These are phyloP conservation scores for Sonneratia alba DNA, from an alignment of 345 rosid genomes.

Conservation along the genomic window DNA sequence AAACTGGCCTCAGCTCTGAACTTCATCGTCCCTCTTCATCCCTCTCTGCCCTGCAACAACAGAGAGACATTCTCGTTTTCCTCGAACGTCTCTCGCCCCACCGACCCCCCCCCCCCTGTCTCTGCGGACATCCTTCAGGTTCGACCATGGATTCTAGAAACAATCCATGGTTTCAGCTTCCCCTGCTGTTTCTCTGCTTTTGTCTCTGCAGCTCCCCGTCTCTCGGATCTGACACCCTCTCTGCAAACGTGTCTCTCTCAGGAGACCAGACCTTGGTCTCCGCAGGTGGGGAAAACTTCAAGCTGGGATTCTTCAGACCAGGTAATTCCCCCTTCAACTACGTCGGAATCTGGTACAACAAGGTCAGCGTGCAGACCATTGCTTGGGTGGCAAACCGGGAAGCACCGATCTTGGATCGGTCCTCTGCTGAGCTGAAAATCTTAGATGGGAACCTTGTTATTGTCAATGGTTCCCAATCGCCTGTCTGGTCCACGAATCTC, in stretches of 20 bases:
- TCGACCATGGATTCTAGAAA: conserved; percentile 20
- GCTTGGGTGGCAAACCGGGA: conserved; percentile 85
- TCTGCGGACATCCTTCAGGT: background rate
- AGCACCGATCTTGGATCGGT: conserved; percentile 34
- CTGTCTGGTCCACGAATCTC: conserved; percentile 62
- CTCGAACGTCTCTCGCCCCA: too few relatives aligned
- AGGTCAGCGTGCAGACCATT: conserved; percentile 19
- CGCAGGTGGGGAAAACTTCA: conserved; percentile 23
- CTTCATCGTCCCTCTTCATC: background rate
- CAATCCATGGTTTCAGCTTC: conserved; percentile 14
- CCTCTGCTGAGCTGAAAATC: conserved; percentile 38
- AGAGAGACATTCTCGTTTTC: background rate
- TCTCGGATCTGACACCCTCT: conserved; percentile 41
- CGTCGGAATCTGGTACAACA: conserved; percentile 58
- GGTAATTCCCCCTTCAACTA: conserved; percentile 49
- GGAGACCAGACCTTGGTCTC: conserved; percentile 57
- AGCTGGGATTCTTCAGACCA: conserved; percentile 61
- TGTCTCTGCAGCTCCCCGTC: conserved; percentile 19
- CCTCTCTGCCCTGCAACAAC: background rate
- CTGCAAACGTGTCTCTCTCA: conserved; percentile 38
- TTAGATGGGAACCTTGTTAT: conserved; percentile 57
- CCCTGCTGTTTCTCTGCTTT: conserved; percentile 20
- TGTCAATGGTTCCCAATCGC: conserved; percentile 33
- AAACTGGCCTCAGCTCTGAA: background rate
- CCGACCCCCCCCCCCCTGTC: too few relatives aligned